A percentile compares a stretch with the other conserved stretches of the same genome.
phyloP scores from a whole-genome alignment of 345 rosid species.

The Brassica nigra region DNA sequence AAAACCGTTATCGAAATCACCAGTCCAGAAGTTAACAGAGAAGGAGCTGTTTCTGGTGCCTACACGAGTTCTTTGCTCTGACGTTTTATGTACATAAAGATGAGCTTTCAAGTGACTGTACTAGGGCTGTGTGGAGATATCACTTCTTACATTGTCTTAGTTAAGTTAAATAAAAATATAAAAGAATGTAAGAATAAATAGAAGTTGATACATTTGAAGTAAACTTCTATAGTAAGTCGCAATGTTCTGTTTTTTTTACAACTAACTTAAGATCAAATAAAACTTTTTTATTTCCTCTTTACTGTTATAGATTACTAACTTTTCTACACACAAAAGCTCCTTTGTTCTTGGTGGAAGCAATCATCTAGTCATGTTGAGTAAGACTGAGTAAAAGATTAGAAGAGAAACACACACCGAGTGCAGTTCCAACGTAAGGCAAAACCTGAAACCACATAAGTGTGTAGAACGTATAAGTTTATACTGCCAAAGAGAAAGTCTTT shows the following conservation, averaged over 20 bases:
- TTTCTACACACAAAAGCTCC: background rate
- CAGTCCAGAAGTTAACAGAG: constrained; percentile 7
- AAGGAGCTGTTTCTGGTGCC: constrained; percentile 35
- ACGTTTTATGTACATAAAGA: constrained; percentile 36
- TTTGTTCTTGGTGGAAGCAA: background rate
- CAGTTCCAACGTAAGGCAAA: constrained; percentile 60
- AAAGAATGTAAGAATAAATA: constrained; percentile 24
- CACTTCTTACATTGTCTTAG: constrained; percentile 25
- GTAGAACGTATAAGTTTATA: background rate
- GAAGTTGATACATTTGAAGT: constrained; percentile 34
- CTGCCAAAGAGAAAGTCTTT: background rate
- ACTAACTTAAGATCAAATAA: constrained; percentile 20
- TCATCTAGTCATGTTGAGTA: constrained; percentile 64
- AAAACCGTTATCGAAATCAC: background rate
- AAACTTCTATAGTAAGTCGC: constrained; percentile 23
- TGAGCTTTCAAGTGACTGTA: constrained; percentile 30
- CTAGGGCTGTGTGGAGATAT: constrained; percentile 27
- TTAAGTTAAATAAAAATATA: constrained; percentile 8
- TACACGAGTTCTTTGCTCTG: constrained; percentile 36
- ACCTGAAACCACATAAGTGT: constrained; percentile 42
- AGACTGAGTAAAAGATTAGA: constrained; percentile 68
- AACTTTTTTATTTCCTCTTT: background rate
- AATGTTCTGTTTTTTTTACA: background rate
- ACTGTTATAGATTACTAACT: background rate
- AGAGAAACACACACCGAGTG: constrained; percentile 67